Evolutionary conservation across 1,284 basidiomycete species (phyloP).

Genomic region (Tilletiopsis washingtonensis): DNA sequence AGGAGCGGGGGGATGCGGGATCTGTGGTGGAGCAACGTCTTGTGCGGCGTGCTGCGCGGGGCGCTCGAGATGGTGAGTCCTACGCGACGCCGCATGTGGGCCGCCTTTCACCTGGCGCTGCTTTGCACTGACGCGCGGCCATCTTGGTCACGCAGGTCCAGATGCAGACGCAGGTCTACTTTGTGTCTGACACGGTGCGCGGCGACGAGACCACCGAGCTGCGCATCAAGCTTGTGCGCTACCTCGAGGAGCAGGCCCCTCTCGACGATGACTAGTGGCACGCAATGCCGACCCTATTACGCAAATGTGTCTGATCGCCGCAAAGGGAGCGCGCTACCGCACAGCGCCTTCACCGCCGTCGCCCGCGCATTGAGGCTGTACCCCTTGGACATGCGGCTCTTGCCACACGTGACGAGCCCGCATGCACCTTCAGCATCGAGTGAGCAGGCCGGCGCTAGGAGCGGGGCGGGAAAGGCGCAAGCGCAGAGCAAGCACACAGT

Average conservation of each 20-base stretch:
- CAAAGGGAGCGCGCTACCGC: no score
- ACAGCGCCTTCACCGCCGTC: no score
- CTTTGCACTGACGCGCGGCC: not conserved
- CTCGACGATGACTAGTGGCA: conserved; percentile 47
- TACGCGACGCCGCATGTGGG: not conserved
- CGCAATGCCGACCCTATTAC: no score
- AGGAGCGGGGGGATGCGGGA: conserved; percentile 65
- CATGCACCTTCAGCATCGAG: no score
- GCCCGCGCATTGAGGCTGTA: no score
- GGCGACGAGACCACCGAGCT: conserved; percentile 94
- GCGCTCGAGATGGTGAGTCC: conserved; percentile 88
- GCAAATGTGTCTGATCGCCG: no score
- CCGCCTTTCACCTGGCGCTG: not conserved
- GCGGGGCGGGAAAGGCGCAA: no score
- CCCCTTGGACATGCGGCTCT: no score
- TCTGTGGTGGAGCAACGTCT: conserved; percentile 91
- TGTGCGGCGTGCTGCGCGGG: conserved; percentile 87
- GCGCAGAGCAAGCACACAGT: no score
- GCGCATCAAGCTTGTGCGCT: conserved; percentile 76
- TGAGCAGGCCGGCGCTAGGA: no score
- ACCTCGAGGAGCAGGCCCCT: conserved; percentile 78
- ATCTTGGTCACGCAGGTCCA: conserved; percentile 61
- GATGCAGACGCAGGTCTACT: conserved; percentile 85
- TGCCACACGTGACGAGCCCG: no score
- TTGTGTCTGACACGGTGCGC: conserved; percentile 78